Evolutionary conservation across 345 rosid species (phyloP).

Genomic region (Eucalyptus caleyi): DNA sequence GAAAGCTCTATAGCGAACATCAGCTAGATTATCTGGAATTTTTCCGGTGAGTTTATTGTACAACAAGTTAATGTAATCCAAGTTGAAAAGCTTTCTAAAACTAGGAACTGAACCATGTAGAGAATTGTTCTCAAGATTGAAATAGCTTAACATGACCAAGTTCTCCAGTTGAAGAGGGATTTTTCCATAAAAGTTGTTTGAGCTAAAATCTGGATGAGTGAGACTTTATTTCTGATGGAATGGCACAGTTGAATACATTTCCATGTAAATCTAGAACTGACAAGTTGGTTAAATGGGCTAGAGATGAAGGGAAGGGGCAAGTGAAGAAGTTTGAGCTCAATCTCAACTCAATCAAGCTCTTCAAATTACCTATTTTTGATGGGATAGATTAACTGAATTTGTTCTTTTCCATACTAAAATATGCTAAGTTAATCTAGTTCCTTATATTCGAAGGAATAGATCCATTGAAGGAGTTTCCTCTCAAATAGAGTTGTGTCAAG

Average conservation of each 20-base stretch:
- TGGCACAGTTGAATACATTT: background rate
- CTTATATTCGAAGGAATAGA: too few species aligned
- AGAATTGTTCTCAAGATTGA: too few species aligned
- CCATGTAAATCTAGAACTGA: background rate
- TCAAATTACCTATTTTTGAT: background rate
- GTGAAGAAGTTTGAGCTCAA: background rate
- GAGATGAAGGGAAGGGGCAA: background rate
- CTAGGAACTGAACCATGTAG: too few species aligned
- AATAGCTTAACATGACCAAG: too few species aligned
- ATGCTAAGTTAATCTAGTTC: background rate
- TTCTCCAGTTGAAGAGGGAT: too few species aligned
- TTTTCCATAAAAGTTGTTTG: too few species aligned
- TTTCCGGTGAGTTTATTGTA: background rate
- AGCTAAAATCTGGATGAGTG: too few species aligned
- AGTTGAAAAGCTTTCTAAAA: background rate
- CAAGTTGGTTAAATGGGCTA: background rate
- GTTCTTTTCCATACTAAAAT: background rate
- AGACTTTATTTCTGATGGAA: background rate
- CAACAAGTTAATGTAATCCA: background rate
- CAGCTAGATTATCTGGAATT: background rate
- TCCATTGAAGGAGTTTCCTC: too few species aligned
- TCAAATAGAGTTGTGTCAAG: background rate
- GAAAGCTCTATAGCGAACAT: background rate
- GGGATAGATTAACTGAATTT: background rate
- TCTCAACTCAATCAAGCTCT: background rate